Percentiles rank a stretch among this genome's conserved stretches.
Evolutionary conservation across 2,329 filamentous ascomycete genomes (phyloP).

Genomic region (Colletotrichum sp.): DNA sequence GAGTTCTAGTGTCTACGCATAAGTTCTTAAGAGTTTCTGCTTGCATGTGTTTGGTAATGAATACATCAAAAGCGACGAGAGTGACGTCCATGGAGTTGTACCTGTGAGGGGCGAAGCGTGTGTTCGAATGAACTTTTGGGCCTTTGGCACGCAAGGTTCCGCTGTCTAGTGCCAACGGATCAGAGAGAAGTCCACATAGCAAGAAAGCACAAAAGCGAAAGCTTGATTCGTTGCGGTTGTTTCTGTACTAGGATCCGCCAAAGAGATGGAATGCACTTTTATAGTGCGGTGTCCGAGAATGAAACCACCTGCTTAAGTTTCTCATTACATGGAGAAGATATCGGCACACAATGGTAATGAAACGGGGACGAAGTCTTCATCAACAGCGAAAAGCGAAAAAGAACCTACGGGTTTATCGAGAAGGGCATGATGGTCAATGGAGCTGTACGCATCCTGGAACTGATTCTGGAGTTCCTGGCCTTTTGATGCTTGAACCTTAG

Average conservation of each 20-base stretch:
- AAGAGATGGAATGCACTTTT: neutral
- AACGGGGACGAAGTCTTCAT: fast-evolving
- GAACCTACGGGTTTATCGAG: fast-evolving
- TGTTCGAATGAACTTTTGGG: neutral
- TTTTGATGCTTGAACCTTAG: neutral
- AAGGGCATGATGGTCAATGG: neutral
- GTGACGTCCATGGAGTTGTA: too few species aligned
- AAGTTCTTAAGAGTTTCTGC: fast-evolving
- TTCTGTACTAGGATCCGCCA: fast-evolving
- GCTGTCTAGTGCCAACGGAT: fast-evolving
- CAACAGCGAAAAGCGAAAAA: neutral
- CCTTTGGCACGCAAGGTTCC: too few species aligned
- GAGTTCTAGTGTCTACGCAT: fast-evolving
- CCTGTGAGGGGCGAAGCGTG: fast-evolving
- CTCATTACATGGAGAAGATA: neutral
- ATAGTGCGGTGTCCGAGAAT: neutral
- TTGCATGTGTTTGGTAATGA: neutral
- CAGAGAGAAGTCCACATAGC: neutral
- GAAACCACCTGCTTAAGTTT: neutral
- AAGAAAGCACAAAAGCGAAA: too few species aligned
- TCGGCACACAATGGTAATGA: fast-evolving
- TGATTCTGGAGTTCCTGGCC: too few species aligned
- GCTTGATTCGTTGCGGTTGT: neutral
- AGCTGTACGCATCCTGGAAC: too few species aligned
- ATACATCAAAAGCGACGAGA: too few species aligned